Conservation (phyloP, 176 grass and related monocot genomes). For the Ensete ventricosum region DNA sequence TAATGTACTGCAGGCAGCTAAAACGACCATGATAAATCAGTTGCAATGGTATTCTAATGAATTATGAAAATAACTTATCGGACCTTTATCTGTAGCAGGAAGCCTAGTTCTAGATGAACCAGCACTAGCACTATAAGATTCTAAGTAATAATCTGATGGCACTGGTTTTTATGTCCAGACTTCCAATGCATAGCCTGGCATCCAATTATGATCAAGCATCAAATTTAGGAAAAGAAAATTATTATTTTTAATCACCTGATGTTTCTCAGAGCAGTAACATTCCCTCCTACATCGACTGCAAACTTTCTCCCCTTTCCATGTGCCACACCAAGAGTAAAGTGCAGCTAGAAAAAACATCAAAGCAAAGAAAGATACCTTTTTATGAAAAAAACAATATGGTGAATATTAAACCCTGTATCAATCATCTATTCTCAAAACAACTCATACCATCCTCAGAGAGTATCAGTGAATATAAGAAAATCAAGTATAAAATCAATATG, state of each 20-base stretch:
- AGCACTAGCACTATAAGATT: constrained; percentile 33
- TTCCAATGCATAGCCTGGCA: constrained; percentile 68
- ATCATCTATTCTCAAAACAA: not conserved
- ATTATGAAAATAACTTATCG: constrained; percentile 16
- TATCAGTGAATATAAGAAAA: no score
- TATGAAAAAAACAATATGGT: not conserved
- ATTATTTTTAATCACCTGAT: constrained; percentile 52
- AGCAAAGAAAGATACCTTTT: not conserved
- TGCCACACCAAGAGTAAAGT: constrained; percentile 87
- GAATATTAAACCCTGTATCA: not conserved
- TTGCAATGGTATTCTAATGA: constrained; percentile 13
- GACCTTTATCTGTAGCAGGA: constrained; percentile 32
- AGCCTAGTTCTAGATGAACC: not conserved
- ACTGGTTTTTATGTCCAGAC: constrained; percentile 68
- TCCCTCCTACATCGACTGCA: constrained; percentile 71
- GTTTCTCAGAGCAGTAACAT: constrained; percentile 77
- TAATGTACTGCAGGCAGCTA: constrained; percentile 45
- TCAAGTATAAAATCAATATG: no score
- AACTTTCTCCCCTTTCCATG: constrained; percentile 88
- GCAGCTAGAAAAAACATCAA: constrained; percentile 39
- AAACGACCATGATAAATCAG: constrained; percentile 19
- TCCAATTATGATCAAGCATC: constrained; percentile 4
- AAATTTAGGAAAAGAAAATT: constrained; percentile 1
- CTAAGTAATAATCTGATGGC: constrained; percentile 41
- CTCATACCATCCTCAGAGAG: no score